Base-by-base conservation (phyloP, 495 filamentous ascomycete genomes). In the Aspergillus coremiiformis region DNA sequence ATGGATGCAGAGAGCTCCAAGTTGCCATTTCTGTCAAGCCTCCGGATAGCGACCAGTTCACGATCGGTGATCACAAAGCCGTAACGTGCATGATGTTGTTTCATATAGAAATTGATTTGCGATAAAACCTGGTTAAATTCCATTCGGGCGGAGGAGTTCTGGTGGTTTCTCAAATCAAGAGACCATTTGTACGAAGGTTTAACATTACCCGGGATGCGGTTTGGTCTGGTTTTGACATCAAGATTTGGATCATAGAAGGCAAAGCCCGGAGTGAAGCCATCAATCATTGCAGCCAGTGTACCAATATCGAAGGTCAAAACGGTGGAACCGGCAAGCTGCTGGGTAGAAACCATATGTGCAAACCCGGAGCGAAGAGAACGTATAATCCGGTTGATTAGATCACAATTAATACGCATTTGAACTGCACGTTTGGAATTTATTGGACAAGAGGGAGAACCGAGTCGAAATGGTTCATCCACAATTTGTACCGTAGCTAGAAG, bases 141-240 rank as follows among this genome's bases (percentile, higher is more conserved):
- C 24, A 4, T 27, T 27, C 24, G 4, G 4, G 4, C 15, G 15
- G 7, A 43, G 27, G 39, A 24, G 24, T 23, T 30, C 35, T n/a
- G 46, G 35, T 39, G 42, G 47, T 50, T 50, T 26, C 30, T 23
- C 29, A 53, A 17, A 44, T 29, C 39, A n/a, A 27, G 20, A 23
- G 44, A 53, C 57, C 57, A 59, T 29, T 56, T 59, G 23, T 46
- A 56, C 9, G 53, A 59, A 4, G 53, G 57, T 20, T 48, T 53
- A 2, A 52, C 12, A 24, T 59, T 53, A 12, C 57, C 53, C 20
- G 53, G 57, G 29, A 35, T 41, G 11, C 53, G 43, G 49, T 59
- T 59, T 17, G 53, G 47, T 45, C 47, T 35, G 4, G 35, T 49
- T 15, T 9, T 20, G 26, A 15, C 30, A 1, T 17, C 4, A 21